Base-by-base conservation (phyloP, 139 green algal genomes). In the Trebouxia sp. region DNA sequence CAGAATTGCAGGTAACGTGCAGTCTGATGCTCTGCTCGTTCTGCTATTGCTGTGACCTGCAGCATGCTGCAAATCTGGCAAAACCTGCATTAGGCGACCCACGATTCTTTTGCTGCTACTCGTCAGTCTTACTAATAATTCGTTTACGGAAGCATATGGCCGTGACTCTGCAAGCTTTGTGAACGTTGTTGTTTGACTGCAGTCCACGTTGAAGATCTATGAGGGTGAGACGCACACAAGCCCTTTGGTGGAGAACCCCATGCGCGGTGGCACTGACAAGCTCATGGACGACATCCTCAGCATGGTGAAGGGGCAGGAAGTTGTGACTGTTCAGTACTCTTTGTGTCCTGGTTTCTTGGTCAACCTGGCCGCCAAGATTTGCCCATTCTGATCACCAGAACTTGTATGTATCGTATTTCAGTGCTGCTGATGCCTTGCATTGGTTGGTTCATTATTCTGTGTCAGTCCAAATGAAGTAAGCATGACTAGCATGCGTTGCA, bases 191-290 rank as follows among this genome's bases (percentile, higher is more conserved):
- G 39, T 22, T 14, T n/a, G 12, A 4, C 37, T 65, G 45, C 38
- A 47, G 69, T n/a, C 26, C 51, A 80, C 69, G 74, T 56, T 90
- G 24, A 85, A 89, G 74, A 42, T 85, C 43, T 90, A 92, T 81
- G 37, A 80, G n/a, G 85, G 82, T 8, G 76, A 89, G 70, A 90
- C 87, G 37, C 89, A 92, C 83, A 92, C 89, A 3, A 85, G 84
- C 67, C 89, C 89, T 3, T 80, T 92, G 43, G 83, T 92, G 17
- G 89, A 92, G 83, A 87, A 91, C 48, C 87, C 87, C 0, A 91
- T 92, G 89, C 42, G 50, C 7, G 47, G 74, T 50, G 74, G 37
- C 32, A 76, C 74, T 47, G 74, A 80, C 51, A 30, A 38, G 20
- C 74, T 91, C 26, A 87, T 85, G 80, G 87, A 90, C 48, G 87